phyloP scores from a whole-genome alignment of 2,329 filamentous ascomycete genomes.

The Escovopsis sp. region DNA sequence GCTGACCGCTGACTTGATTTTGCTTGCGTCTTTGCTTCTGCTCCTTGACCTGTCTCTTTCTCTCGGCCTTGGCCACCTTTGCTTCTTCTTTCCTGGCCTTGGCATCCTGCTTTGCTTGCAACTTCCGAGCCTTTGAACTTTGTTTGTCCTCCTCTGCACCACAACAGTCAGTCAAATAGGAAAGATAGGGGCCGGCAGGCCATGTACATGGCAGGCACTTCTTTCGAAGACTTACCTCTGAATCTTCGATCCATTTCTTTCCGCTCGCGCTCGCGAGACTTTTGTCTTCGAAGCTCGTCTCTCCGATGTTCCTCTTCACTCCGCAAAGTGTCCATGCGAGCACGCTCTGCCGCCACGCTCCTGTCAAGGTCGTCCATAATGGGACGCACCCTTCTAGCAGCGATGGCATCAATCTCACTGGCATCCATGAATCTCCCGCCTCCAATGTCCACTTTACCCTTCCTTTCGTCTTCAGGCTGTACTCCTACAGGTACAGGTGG shows the following conservation, averaged over 20 bases:
- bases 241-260: constrained; percentile 38
- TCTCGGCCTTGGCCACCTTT: constrained; percentile 36
- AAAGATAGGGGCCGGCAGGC: too few relatives aligned
- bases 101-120: constrained; percentile 16
- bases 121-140: constrained; percentile 6
- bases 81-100: constrained; percentile 35
- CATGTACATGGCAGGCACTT: background rate
- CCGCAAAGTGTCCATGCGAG: constrained; percentile 49
- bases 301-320: constrained; percentile 43
- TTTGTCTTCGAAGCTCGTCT: constrained; percentile 34
- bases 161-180: background rate
- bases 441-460: constrained; percentile 53
- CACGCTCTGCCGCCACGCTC: constrained; percentile 58
- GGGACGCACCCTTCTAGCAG: constrained; percentile 62
- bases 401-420: constrained; percentile 65
- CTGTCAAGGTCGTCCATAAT: constrained; percentile 74
- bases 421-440: constrained; percentile 69
- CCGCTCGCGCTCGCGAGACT: constrained; percentile 36
- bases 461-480: constrained; percentile 40
- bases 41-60: constrained; percentile 34
- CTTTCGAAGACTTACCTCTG: constrained; percentile 37
- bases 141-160: constrained; percentile 31
- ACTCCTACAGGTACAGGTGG: constrained; percentile 16
- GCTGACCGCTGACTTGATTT: constrained; percentile 5
- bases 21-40: constrained; percentile 32